Evolutionary conservation across 2,329 filamentous ascomycete species (phyloP).

Genomic region (Fusarium begoniae): DNA sequence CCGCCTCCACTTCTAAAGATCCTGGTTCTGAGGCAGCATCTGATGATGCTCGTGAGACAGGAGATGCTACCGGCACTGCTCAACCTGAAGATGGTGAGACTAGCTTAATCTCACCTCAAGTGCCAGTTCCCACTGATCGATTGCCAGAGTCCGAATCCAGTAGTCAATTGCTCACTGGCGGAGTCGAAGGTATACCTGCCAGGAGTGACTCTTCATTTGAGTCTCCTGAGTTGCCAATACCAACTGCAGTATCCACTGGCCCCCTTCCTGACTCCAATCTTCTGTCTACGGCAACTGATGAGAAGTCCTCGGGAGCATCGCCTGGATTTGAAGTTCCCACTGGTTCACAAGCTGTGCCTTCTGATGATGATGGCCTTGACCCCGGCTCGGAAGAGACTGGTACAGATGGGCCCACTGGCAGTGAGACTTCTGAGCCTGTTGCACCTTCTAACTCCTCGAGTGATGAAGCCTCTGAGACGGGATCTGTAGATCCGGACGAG

Average conservation of each 20-base stretch:
- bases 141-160: background rate
- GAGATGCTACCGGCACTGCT: background rate
- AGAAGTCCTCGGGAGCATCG: background rate
- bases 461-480: background rate
- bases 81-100: background rate
- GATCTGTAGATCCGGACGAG: fast-evolving
- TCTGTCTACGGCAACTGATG: background rate
- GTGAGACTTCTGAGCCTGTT: fast-evolving
- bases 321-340: background rate
- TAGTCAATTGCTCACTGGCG: background rate
- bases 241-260: background rate
- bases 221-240: background rate
- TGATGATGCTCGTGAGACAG: background rate
- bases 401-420: background rate
- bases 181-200: background rate
- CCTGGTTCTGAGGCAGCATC: background rate
- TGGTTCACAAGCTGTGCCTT: background rate
- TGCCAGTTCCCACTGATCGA: background rate
- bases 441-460: background rate
- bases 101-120: background rate
- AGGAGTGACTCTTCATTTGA: background rate
- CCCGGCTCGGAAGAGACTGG: background rate
- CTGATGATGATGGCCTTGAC: background rate
- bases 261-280: background rate
- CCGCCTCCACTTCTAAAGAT: background rate